A percentile compares a stretch with the other conserved stretches of the same genome.
Conservation (phyloP, 2,329 filamentous ascomycete genomes). For the Fonsecaea pedrosoi region DNA sequence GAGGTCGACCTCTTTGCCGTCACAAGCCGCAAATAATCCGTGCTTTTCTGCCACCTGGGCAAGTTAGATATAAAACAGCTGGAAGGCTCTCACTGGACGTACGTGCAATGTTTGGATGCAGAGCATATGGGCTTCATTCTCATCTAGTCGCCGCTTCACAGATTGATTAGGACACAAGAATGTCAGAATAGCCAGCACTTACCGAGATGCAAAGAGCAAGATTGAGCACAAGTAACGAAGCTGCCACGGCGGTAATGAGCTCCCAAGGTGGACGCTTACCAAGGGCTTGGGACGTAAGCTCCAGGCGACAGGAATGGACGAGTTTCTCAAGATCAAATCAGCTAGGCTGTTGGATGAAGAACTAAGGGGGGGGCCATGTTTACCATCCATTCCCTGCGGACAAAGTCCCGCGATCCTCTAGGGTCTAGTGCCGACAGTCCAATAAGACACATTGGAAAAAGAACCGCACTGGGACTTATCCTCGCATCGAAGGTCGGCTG, state of each 20-base stretch:
- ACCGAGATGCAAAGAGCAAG: slow-evolving; percentile 16
- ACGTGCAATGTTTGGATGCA: slow-evolving; percentile 20
- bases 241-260: slow-evolving; percentile 11
- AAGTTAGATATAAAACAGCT: not conserved
- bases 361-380: too few relatives aligned
- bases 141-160: not conserved
- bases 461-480: slow-evolving; percentile 14
- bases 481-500: slow-evolving; percentile 20
- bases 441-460: slow-evolving; percentile 25
- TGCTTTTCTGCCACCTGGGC: slow-evolving; percentile 15
- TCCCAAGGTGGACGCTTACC: slow-evolving; percentile 10
- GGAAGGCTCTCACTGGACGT: not conserved
- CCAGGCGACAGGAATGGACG: slow-evolving; percentile 13
- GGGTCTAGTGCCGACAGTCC: slow-evolving; percentile 19
- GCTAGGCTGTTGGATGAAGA: not conserved
- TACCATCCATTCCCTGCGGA: slow-evolving; percentile 5
- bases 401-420: slow-evolving; percentile 1
- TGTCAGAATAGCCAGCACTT: not conserved
- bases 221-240: slow-evolving; percentile 17
- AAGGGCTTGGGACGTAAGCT: slow-evolving; percentile 21
- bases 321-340: slow-evolving; percentile 10
- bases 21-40: slow-evolving; percentile 17
- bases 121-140: slow-evolving; percentile 22
- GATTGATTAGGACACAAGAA: not conserved
- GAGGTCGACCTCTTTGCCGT: slow-evolving; percentile 1